A percentile compares a stretch with the other conserved stretches of the same genome.
Evolutionary conservation across 108 stramenopile genomes (phyloP).

Genomic region (Nitzschia sp.): DNA sequence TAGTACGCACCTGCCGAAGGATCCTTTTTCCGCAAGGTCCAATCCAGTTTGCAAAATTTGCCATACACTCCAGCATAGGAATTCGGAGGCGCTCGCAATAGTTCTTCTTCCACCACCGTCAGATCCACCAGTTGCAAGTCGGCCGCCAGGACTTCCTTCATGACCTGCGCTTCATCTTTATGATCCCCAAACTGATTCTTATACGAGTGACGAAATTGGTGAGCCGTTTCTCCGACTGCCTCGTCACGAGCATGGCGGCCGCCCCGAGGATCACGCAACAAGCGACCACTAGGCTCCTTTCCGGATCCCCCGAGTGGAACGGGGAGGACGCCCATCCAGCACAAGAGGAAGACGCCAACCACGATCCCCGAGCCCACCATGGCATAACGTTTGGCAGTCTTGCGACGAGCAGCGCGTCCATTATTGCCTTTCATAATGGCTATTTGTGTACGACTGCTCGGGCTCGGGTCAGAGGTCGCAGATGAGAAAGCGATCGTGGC

Average conservation of each 20-base stretch:
- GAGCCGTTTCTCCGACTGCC: not conserved
- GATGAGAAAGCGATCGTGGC: too few relatives aligned
- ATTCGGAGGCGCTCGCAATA: constrained; percentile 1
- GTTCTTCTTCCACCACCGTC: constrained; percentile 8
- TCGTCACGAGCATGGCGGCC: not conserved
- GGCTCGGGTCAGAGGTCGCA: too few relatives aligned
- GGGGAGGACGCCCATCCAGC: not conserved
- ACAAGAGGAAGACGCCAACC: not conserved
- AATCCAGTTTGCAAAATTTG: constrained; percentile 67
- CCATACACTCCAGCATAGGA: constrained; percentile 53
- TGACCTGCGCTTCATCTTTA: not conserved
- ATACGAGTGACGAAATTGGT: not conserved
- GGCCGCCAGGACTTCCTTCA: constrained; percentile 28
- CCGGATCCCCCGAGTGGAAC: not conserved
- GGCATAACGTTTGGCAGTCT: not conserved
- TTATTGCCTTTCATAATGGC: constrained; percentile 38
- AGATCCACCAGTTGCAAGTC: constrained; percentile 30
- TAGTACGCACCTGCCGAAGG: constrained; percentile 50
- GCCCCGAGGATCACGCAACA: not conserved
- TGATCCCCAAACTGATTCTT: not conserved
- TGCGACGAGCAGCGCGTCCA: constrained; percentile 32
- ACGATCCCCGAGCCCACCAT: not conserved
- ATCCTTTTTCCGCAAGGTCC: constrained; percentile 61
- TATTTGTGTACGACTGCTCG: too few relatives aligned
- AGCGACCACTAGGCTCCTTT: not conserved